A percentile compares a stretch with the other conserved stretches of the same genome.
These are phyloP conservation scores for Helenozyma baotianmanensis DNA, from an alignment of 805 yeast species.

Conservation along the genomic window DNA sequence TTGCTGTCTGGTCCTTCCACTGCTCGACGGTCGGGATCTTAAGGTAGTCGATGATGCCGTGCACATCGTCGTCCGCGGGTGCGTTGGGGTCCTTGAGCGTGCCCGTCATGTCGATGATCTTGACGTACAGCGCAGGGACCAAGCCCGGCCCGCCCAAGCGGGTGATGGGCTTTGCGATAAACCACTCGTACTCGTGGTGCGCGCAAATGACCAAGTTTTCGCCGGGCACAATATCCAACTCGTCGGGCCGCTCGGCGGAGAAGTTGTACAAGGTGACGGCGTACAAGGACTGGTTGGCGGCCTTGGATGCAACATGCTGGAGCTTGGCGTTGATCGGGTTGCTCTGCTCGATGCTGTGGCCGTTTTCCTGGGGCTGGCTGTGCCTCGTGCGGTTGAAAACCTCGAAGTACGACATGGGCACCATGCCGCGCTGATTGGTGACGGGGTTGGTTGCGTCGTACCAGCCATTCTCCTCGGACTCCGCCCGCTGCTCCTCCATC, in stretches of 20 bases:
- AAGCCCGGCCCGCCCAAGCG: conserved; percentile 96
- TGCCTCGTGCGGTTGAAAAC: conserved; percentile 57
- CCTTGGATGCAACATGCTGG: conserved; percentile 14
- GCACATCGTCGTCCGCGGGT: conserved; percentile 35
- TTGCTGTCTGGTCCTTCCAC: conserved; percentile 90
- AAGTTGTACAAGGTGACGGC: conserved; percentile 87
- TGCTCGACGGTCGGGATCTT: conserved; percentile 89
- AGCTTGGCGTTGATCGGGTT: conserved; percentile 18
- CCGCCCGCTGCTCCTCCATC: conserved; percentile 19
- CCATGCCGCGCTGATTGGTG: conserved; percentile 73
- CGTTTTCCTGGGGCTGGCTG: conserved; percentile 14
- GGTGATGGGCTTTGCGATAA: conserved; percentile 93
- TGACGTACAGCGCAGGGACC: conserved; percentile 87
- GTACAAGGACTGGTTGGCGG: conserved; percentile 51
- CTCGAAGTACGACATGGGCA: conserved; percentile 82
- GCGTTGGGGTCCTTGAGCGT: conserved; percentile 32
- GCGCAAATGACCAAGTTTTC: conserved; percentile 93
- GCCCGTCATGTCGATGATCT: conserved; percentile 68
- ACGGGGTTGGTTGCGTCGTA: conserved; percentile 87
- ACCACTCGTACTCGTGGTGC: conserved; percentile 96
- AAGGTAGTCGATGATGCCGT: conserved; percentile 52
- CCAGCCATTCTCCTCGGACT: conserved; percentile 52
- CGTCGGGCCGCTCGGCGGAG: conserved; percentile 79
- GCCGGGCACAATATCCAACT: conserved; percentile 76
- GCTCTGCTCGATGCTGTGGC: conserved; percentile 15